Conservation (phyloP, 352 stramenopile species). For the Phytophthora hybrid region DNA sequence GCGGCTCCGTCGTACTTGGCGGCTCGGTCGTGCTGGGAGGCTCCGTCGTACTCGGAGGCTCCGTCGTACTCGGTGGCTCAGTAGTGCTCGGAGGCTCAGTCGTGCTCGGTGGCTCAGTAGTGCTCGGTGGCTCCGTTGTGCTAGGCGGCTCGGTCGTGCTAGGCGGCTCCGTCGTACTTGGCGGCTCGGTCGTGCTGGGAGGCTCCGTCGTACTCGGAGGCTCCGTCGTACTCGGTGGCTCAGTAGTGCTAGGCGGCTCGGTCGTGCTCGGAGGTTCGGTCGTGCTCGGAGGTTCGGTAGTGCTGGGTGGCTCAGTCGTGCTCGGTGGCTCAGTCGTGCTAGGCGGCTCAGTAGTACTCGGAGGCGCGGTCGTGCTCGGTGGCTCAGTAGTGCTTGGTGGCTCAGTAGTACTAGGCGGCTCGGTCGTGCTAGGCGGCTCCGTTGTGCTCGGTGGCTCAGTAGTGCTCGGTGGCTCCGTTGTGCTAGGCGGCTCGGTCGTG, state of each 20-base stretch:
- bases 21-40: neutral
- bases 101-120: too few species aligned
- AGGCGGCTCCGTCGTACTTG: too few species aligned
- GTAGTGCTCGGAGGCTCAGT: neutral
- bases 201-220: too few species aligned
- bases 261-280: neutral
- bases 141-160: too few species aligned
- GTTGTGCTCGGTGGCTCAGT: neutral
- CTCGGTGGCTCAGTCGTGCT: neutral
- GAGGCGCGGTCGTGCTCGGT: too few species aligned
- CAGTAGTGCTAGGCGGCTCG: neutral
- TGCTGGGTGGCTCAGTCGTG: neutral
- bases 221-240: too few species aligned
- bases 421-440: neutral
- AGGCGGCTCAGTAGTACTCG: neutral
- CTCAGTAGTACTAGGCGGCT: neutral
- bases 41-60: neutral
- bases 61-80: neutral
- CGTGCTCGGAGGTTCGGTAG: neutral
- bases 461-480: neutral
- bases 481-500: neutral
- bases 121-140: too few species aligned
- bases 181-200: too few species aligned
- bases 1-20: neutral
- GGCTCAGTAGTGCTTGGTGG: neutral